phyloP scores from a whole-genome alignment of 164 flowering plant genomes.

The Berberis vulgaris region DNA sequence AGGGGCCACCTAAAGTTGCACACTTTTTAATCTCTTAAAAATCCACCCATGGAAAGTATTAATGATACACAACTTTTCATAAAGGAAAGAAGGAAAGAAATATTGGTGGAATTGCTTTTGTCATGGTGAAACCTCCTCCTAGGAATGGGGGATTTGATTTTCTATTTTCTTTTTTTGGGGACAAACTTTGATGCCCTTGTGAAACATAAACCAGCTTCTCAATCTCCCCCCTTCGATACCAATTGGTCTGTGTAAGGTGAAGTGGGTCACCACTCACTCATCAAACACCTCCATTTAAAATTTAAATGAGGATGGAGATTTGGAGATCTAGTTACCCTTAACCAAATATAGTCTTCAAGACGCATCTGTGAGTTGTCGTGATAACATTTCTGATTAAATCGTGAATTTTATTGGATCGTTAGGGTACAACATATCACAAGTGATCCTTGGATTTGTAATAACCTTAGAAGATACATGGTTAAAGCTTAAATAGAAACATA shows the following conservation, averaged over 20 bases:
- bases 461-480: too few relatives aligned
- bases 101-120: constrained; percentile 29
- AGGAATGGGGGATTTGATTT: constrained; percentile 42
- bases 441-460: too few relatives aligned
- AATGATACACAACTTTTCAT: constrained; percentile 51
- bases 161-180: constrained; percentile 1
- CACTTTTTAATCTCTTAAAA: constrained; percentile 21
- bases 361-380: neutral
- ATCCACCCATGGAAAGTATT: constrained; percentile 26
- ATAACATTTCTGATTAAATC: neutral
- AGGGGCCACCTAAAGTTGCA: constrained; percentile 25
- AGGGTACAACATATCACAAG: neutral
- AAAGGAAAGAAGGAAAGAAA: constrained; percentile 13
- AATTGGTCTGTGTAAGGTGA: neutral
- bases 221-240: neutral
- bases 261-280: neutral
- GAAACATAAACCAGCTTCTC: constrained; percentile 32
- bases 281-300: neutral
- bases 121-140: constrained; percentile 58
- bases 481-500: too few relatives aligned
- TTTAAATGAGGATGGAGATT: neutral
- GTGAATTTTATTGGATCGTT: neutral
- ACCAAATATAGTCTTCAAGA: too few relatives aligned
- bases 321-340: too few relatives aligned
- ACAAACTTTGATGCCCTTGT: constrained; percentile 21